A percentile compares a stretch with the other conserved stretches of the same genome.
Conservation (phyloP, 2,329 filamentous ascomycete genomes). For the Macrophomina tecta region DNA sequence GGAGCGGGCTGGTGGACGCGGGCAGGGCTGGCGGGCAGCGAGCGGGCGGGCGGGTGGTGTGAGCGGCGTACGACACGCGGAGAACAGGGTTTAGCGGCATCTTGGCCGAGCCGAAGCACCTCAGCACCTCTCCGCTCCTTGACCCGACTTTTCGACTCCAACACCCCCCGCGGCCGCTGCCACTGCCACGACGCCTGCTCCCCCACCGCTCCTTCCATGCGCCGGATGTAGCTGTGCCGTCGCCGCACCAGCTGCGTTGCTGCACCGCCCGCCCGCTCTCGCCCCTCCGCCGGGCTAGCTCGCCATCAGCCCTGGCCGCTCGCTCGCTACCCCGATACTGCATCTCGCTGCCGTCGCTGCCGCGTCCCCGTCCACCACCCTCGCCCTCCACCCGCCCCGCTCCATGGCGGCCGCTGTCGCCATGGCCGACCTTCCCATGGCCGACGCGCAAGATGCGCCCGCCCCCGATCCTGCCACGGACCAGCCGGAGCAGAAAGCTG, state of each 20-base stretch:
- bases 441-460: constrained; percentile 24
- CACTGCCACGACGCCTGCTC: constrained; percentile 1
- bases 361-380: constrained; percentile 1
- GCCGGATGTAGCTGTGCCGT: constrained; percentile 24
- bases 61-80: constrained; percentile 24
- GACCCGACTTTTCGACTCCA: constrained; percentile 23
- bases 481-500: constrained; percentile 48
- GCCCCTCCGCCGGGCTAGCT: constrained; percentile 16
- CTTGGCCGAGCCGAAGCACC: constrained; percentile 26
- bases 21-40: constrained; percentile 6
- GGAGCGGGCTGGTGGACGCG: neutral
- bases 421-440: constrained; percentile 23
- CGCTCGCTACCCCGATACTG: constrained; percentile 24
- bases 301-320: constrained; percentile 6
- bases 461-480: constrained; percentile 17
- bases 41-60: constrained; percentile 14
- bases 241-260: constrained; percentile 22
- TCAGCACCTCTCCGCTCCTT: constrained; percentile 29
- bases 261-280: constrained; percentile 5
- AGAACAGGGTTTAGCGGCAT: constrained; percentile 27
- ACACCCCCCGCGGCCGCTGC: constrained; percentile 18
- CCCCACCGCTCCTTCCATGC: constrained; percentile 12
- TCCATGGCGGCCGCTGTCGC: constrained; percentile 3
- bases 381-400: neutral
- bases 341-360: constrained; percentile 13